phyloP scores from a whole-genome alignment of 2,329 filamentous ascomycete genomes.

The Albophoma yamanashiensis region DNA sequence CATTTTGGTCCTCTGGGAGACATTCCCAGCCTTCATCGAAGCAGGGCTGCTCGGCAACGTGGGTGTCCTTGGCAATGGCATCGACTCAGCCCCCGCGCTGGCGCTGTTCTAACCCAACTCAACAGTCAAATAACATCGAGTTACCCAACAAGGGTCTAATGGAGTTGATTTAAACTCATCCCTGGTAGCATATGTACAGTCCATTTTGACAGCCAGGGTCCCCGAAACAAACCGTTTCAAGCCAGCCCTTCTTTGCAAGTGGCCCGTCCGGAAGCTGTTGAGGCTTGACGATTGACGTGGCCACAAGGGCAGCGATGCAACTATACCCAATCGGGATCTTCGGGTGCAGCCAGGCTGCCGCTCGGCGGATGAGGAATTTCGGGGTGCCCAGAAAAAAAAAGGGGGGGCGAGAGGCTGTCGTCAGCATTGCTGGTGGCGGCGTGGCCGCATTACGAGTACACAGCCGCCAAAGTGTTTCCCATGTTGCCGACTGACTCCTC shows the following conservation, averaged over 20 bases:
- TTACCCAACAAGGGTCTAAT: too few species aligned
- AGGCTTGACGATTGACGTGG: neutral
- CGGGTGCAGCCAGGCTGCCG: neutral
- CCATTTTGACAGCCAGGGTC: neutral
- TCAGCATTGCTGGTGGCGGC: neutral
- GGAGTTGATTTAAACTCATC: neutral
- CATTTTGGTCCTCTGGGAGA: neutral
- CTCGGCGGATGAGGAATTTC: neutral
- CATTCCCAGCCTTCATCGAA: neutral
- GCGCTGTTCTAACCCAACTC: too few species aligned
- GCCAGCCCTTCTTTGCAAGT: neutral
- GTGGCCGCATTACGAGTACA: neutral
- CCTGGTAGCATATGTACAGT: neutral
- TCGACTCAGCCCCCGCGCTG: neutral
- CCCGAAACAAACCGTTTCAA: neutral
- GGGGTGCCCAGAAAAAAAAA: neutral
- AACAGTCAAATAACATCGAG: neutral
- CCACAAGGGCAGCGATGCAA: neutral
- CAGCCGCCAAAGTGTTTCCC: neutral
- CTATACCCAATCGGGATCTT: neutral
- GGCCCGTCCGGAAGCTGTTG: neutral
- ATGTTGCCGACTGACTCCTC: too few species aligned
- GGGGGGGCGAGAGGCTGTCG: neutral
- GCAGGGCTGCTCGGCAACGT: neutral
- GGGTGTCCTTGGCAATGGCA: neutral